Base-by-base conservation (phyloP, 2,329 filamentous ascomycete species). In the Apiospora rasikravindrae region DNA sequence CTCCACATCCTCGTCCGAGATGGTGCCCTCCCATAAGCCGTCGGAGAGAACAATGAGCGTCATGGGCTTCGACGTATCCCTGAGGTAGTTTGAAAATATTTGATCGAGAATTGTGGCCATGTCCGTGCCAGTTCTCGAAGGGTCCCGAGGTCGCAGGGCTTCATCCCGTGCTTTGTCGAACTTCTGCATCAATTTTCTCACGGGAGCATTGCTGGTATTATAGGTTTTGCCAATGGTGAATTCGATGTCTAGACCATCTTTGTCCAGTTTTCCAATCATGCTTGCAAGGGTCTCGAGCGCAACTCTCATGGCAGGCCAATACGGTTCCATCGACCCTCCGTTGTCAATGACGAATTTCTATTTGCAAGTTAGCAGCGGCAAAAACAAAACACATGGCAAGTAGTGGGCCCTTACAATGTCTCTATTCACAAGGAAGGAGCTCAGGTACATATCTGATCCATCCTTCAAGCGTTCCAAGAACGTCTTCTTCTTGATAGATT, bases 271-370 rank as follows among this genome's bases (percentile, higher is more conserved):
- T 29, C 37, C 68, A 2, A 57, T 51, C 44, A 37, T 69, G 4
- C 10, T 51, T 26, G 68, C 26, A 2, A 69, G 68, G 22, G 49
- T 51, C 57, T 69, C 45, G 40, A 69, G 44, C 0, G 68, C n/a
- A 3, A 42, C 29, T 7, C 29, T 53, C 45, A 69, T 57, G 19
- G 45, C 68, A 0, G 26, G 14, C 68, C 68, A 69, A 16, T 51
- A 57, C 4, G 68, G 68, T 29, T 4, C 10, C 68, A 69, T 69
- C 13, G 47, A 51, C n/a, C n/a, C 33, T 22, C 68, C 68, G 14
- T 69, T 69, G 11, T 69, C 68, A 37, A 69, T 51, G 37, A 69
- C 68, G 22, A 69, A 69, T 24, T 51, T 53, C 68, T 69, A 19
- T 11, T n/a, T 1, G 8, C 19, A 11, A 40, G 16, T 68, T 8